Evolutionary conservation across 2,329 filamentous ascomycete genomes (phyloP), one percentile per base, ranked within the genome.

Genomic region (Corinectria fuckeliana): DNA sequence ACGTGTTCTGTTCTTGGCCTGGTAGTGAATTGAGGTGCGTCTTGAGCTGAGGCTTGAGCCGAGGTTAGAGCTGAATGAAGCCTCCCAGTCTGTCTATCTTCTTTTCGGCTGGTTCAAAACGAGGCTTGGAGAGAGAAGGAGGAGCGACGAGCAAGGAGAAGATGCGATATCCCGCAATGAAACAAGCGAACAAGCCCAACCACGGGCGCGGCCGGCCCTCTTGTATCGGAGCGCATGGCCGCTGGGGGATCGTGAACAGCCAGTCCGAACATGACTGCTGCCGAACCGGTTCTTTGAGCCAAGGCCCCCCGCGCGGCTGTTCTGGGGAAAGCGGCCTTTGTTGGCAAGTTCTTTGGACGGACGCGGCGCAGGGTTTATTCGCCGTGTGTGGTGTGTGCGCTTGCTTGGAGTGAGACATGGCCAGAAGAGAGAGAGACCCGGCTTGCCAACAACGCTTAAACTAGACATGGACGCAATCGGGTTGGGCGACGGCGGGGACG

Each of bases 391-490:
- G 63, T 59, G 54, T 57, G 63, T 55, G 42, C 45, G 54, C 53
- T 42, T 44, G 54, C n/a, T n/a, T n/a, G n/a, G n/a, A 56, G 56
- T 69, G 60, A 69, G 66, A 69, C 67, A 69, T 59, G 48, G 39
- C 18, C 61, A n/a, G n/a, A n/a, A n/a, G n/a, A n/a, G n/a, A n/a
- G n/a, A n/a, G n/a, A n/a, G n/a, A n/a, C n/a, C n/a, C n/a, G n/a
- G n/a, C n/a, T n/a, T n/a, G n/a, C n/a, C n/a, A n/a, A n/a, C n/a
- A n/a, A n/a, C n/a, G n/a, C n/a, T n/a, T n/a, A n/a, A n/a, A n/a
- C n/a, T n/a, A n/a, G n/a, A n/a, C n/a, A n/a, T n/a, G n/a, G 63
- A 69, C 66, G 67, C 65, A 69, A 67, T 62, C 61, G 66, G 67
- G 58, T 65, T 69, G 60, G 65, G 32, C 52, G 16, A 59, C 41